Percentiles rank a stretch among this genome's conserved stretches.
Evolutionary conservation across 805 yeast genomes (phyloP).

Genomic region (Crinitomyces ghanaensis): DNA sequence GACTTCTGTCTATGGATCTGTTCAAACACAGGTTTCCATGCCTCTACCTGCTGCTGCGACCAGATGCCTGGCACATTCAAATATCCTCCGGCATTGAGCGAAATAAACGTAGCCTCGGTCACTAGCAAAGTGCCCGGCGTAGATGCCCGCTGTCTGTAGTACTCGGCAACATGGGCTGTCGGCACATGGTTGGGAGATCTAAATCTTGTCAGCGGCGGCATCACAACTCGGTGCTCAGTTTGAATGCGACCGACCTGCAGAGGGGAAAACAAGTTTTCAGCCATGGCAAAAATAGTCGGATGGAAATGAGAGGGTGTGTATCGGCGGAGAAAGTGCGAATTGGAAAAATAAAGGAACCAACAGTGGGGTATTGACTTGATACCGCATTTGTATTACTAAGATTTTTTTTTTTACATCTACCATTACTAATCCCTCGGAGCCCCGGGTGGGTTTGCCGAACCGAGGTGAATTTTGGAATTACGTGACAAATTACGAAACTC

Average conservation of each 20-base stretch:
- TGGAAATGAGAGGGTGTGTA: too few species aligned
- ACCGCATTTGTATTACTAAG: too few species aligned
- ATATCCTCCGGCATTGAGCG: conserved; percentile 34
- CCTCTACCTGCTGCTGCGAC: conserved; percentile 75
- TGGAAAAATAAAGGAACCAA: too few species aligned
- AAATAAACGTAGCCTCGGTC: conserved; percentile 46
- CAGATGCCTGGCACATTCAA: conserved; percentile 30
- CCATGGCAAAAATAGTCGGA: too few species aligned
- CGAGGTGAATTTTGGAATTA: too few species aligned
- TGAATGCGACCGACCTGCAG: conserved; percentile 19
- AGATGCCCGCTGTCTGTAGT: conserved; percentile 45
- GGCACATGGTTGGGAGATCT: conserved; percentile 41
- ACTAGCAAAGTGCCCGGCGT: conserved; percentile 47
- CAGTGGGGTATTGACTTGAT: too few species aligned
- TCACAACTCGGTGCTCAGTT: conserved; percentile 31
- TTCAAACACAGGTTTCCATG: conserved; percentile 48
- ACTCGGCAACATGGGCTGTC: conserved; percentile 34
- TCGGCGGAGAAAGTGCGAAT: too few species aligned
- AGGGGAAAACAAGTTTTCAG: conserved; percentile 21
- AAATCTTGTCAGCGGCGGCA: conserved; percentile 41
- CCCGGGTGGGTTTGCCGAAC: too few species aligned
- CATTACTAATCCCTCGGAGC: too few species aligned
- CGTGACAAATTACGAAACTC: too few species aligned
- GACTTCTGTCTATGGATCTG: conserved; percentile 33
- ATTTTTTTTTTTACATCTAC: too few species aligned